Evolutionary conservation across 1,284 basidiomycete species (phyloP).

Genomic region (Psilocybe mexicana): DNA sequence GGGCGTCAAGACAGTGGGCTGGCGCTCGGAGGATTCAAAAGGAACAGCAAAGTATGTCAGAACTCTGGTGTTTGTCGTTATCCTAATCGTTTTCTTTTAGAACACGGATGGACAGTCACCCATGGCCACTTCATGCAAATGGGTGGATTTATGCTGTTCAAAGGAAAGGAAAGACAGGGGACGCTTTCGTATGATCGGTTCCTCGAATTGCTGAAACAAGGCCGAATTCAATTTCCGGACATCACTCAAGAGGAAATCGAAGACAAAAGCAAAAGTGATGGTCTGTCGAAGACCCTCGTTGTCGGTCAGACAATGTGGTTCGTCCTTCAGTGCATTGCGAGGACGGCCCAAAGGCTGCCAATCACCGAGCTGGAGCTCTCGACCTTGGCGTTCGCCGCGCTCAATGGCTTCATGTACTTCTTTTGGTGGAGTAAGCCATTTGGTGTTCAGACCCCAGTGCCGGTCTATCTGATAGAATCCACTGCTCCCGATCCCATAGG

Average conservation of each 20-base stretch:
- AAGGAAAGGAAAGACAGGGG: neutral
- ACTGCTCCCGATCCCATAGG: too few relatives aligned
- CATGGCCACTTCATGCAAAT: conserved; percentile 23
- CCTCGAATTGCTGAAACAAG: neutral
- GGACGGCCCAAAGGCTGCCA: too few relatives aligned
- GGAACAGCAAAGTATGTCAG: neutral
- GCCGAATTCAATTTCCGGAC: conserved; percentile 8
- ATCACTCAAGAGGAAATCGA: conserved; percentile 13
- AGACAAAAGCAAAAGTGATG: neutral
- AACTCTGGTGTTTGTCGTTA: neutral
- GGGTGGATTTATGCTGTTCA: conserved; percentile 27
- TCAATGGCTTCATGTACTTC: too few relatives aligned
- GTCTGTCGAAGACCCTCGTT: neutral
- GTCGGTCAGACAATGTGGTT: too few relatives aligned
- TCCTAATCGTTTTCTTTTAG: neutral
- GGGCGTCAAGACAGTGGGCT: conserved; percentile 2
- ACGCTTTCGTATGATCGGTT: neutral
- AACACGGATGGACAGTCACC: conserved; percentile 10
- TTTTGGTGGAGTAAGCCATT: too few relatives aligned
- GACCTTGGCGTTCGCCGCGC: too few relatives aligned
- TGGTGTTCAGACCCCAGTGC: too few relatives aligned
- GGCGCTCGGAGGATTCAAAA: neutral
- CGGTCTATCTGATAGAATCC: too few relatives aligned
- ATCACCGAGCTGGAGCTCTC: too few relatives aligned
- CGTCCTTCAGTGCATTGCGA: too few relatives aligned